Evolutionary conservation across 345 rosid species (phyloP), one percentile per base, ranked within the genome.

Genomic region (Kandelia obovata): DNA sequence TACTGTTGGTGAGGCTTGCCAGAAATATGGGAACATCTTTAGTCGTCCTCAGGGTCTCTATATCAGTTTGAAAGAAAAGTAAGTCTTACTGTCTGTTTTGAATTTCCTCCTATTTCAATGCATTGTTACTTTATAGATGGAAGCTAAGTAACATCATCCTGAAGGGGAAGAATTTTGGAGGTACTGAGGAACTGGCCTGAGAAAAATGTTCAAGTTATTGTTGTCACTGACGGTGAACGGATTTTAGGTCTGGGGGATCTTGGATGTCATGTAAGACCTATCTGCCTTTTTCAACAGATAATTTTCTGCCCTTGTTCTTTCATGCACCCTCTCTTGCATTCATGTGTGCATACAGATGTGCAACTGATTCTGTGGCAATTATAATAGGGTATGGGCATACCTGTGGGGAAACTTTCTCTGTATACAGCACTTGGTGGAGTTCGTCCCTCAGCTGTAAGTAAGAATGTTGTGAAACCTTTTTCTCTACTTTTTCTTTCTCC

Each of bases 341-440:
- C 49, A 43, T 32, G 17, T 35, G 1, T 30, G 1, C 28, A 16
- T 5, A 5, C 67, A 47, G 49, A 20, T 28, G 25, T 25, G 52
- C 27, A 27, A 55, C 21, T 62, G 52, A 62, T 53, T 35, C 7
- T 39, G 49, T 43, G 49, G 49, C 49, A 43, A 43, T 11, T 15
- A 30, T 57, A 61, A 35, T 82, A 94, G 91, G 98, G 98, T 53
- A 94, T 94, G 98, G 97, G 96, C 53, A 94, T 94, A 77, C 98
- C 98, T 17, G 97, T 94, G 27, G 98, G 98, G 62, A 94, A 94
- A 68, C 97, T 94, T 69, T 86, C 98, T 69, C 74, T 94, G 49
- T 94, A 94, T 68, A 84, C 97, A 21, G 98, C 98, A 75, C 96
- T 92, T 26, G 98, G 98, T 77, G 98, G 99, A 68, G 92, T 95